Base-by-base conservation (phyloP, 331 rosid species). In the Stylosanthes scabra region DNA sequence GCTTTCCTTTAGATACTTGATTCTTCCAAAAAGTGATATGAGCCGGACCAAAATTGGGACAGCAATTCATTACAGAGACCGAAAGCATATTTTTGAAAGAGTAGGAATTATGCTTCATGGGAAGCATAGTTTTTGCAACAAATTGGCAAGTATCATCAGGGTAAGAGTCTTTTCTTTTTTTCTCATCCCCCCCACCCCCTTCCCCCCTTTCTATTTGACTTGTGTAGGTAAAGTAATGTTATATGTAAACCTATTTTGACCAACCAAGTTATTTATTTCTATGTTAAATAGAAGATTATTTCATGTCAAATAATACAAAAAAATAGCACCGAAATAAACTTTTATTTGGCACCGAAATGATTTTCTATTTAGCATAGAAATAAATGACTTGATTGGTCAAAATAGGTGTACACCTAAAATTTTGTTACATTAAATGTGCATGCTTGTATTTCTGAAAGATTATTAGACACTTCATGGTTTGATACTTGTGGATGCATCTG, bases 21-120 rank as follows among this genome's bases (percentile, higher is more conserved):
- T 88, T 76, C 84, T 91, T 68, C 84, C 80, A 13, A 78, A 78
- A 75, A 75, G 68, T 65, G 84, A 82, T 74, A 82, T 80, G 77
- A 74, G 71, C 54, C 44, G 71, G 77, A 70, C 73, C 15, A 63
- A 76, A 54, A 75, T 71, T 11, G 80, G 86, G 70, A 82, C 15
- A 78, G 70, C 70, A 65, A 66, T 75, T 76, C 70, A 15, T 55
- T 68, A 60, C 29, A 39, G 68, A 56, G 72, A 59, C 74, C 72
- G 2, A 71, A 81, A 63, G 41, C 81, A 59, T 81, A 77, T 89
- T 50, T 91, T 93, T 78, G 92, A 86, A 39, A 75, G 78, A 52
- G 88, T 88, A 42, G 90, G 97, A 71, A 66, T 93, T 84, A 83
- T 93, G 94, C 96, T 91, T 66, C 87, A 93, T 56, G 98, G 97